Conservation (phyloP, 106 monocot species). For the Acorus calamus region DNA sequence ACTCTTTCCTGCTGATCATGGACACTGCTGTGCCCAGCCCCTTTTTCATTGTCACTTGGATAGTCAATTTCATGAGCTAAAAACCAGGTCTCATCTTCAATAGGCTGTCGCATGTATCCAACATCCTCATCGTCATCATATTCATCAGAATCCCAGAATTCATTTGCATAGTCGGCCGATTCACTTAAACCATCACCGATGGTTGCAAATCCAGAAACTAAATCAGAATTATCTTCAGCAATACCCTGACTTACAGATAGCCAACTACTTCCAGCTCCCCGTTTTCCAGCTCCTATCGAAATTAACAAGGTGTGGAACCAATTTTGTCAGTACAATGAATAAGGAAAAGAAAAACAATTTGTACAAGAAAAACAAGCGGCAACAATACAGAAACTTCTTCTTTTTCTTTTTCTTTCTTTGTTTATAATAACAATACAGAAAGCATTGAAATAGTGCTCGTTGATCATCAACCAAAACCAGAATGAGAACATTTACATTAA, state of each 20-base stretch:
- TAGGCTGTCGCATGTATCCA: constrained; percentile 92
- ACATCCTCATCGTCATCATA: constrained; percentile 98
- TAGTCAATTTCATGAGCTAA: constrained; percentile 99
- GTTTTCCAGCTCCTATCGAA: constrained; percentile 54
- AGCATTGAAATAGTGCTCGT: too few relatives aligned
- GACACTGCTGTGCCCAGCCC: constrained; percentile 40
- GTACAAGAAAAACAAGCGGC: too few relatives aligned
- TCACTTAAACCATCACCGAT: constrained; percentile 55
- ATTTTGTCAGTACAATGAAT: constrained; percentile 1
- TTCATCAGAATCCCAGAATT: constrained; percentile 99
- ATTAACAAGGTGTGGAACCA: neutral
- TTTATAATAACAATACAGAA: too few relatives aligned
- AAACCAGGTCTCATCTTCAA: constrained; percentile 99
- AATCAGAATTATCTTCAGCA: constrained; percentile 82
- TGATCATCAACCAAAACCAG: too few relatives aligned
- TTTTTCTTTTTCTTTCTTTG: too few relatives aligned
- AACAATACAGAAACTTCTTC: too few relatives aligned
- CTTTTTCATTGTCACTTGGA: constrained; percentile 96
- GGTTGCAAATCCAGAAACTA: constrained; percentile 97
- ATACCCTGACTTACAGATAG: constrained; percentile 97
- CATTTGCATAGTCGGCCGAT: constrained; percentile 82
- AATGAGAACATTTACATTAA: too few relatives aligned
- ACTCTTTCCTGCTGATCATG: constrained; percentile 46
- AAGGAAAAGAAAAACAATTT: neutral
- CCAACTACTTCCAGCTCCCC: constrained; percentile 66